A percentile compares a stretch with the other conserved stretches of the same genome.
Conservation (phyloP, 2,329 filamentous ascomycete species). For the Paraphoma sp. region DNA sequence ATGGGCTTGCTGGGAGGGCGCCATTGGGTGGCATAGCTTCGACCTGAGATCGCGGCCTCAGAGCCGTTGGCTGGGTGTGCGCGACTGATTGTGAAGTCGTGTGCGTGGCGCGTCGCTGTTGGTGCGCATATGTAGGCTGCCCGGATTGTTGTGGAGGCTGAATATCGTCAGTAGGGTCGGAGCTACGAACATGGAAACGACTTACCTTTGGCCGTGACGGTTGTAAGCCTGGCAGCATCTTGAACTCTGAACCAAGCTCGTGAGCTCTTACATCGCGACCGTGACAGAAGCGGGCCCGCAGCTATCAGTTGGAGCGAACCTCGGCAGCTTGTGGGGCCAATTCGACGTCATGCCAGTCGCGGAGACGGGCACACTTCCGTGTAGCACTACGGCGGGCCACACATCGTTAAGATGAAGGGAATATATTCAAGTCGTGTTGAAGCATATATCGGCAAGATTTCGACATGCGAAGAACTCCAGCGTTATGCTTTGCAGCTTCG, state of each 20-base stretch:
- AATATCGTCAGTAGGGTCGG: slow-evolving; percentile 12
- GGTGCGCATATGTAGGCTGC: slow-evolving; percentile 27
- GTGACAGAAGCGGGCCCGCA: slow-evolving; percentile 10
- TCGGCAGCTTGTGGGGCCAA: slow-evolving; percentile 23
- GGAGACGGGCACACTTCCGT: slow-evolving; percentile 31
- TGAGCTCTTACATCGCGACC: slow-evolving; percentile 4
- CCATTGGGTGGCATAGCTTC: slow-evolving; percentile 56
- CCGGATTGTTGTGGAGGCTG: slow-evolving; percentile 31
- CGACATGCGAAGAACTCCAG: slow-evolving; percentile 42
- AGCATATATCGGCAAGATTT: slow-evolving; percentile 7
- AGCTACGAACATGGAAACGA: not conserved
- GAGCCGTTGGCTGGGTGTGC: not conserved
- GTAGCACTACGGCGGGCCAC: slow-evolving; percentile 13
- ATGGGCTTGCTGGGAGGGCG: slow-evolving; percentile 21
- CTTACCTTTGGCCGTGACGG: slow-evolving; percentile 49
- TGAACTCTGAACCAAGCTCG: slow-evolving; percentile 11
- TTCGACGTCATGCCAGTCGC: slow-evolving; percentile 31
- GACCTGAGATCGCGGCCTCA: slow-evolving; percentile 52
- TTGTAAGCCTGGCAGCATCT: slow-evolving; percentile 50
- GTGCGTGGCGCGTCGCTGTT: slow-evolving; percentile 35
- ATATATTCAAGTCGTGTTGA: slow-evolving; percentile 1
- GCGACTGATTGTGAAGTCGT: slow-evolving; percentile 4
- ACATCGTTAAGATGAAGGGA: slow-evolving; percentile 5
- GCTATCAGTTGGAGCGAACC: slow-evolving; percentile 14
- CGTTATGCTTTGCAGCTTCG: slow-evolving; percentile 36